phyloP scores from a whole-genome alignment of 1,284 basidiomycete genomes.

The Irpex sp. region DNA sequence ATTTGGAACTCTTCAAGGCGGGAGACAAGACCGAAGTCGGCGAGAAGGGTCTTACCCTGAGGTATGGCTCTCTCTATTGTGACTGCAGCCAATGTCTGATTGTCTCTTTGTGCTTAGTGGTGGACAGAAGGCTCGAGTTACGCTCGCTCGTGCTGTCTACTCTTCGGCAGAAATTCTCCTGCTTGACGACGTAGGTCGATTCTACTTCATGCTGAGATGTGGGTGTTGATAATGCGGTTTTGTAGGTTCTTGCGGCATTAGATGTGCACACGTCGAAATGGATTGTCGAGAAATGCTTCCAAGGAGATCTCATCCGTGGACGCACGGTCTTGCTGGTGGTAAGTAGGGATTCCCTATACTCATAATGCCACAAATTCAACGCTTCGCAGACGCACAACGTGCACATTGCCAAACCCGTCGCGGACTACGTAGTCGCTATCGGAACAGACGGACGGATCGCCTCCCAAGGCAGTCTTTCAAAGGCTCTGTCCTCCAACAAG shows the following conservation, averaged over 20 bases:
- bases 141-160: slow-evolving; percentile 39
- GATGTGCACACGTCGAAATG: slow-evolving; percentile 68
- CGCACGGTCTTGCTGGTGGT: slow-evolving; percentile 75
- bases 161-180: slow-evolving; percentile 58
- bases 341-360: slow-evolving; percentile 22
- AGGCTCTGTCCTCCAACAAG: slow-evolving; percentile 39
- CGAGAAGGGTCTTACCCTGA: slow-evolving; percentile 56
- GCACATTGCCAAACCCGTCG: slow-evolving; percentile 57
- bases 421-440: slow-evolving; percentile 63
- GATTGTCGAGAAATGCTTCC: slow-evolving; percentile 73
- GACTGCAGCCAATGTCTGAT: slow-evolving; percentile 20
- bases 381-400: slow-evolving; percentile 33
- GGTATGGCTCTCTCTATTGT: slow-evolving; percentile 25
- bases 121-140: slow-evolving; percentile 45
- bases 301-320: slow-evolving; percentile 62
- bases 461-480: slow-evolving; percentile 42
- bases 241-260: slow-evolving; percentile 46
- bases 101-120: slow-evolving; percentile 26
- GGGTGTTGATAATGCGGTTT: neutral
- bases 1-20: slow-evolving; percentile 60
- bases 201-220: neutral
- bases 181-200: slow-evolving; percentile 52
- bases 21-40: slow-evolving; percentile 70
- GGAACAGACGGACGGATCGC: slow-evolving; percentile 46
- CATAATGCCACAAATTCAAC: too few species aligned